Evolutionary conservation across 352 stramenopile genomes (phyloP).

Genomic region (Thalassiosira mediterranea): DNA sequence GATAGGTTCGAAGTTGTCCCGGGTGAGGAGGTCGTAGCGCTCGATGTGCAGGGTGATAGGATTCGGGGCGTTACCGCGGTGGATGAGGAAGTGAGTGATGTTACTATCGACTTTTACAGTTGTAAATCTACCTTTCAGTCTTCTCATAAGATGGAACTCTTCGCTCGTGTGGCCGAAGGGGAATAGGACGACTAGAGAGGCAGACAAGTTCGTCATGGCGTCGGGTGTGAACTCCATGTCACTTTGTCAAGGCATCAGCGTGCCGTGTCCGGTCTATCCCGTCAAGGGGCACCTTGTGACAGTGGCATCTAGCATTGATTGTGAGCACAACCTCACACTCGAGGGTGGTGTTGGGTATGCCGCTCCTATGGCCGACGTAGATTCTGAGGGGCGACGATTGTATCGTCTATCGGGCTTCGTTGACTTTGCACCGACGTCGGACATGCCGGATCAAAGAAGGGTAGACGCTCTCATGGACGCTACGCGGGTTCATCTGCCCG

Average conservation of each 20-base stretch:
- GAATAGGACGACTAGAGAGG: conserved; percentile 26
- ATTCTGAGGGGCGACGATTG: conserved; percentile 19
- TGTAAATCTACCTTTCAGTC: too few species aligned
- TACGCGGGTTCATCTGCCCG: conserved; percentile 26
- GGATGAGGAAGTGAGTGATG: conserved; percentile 26
- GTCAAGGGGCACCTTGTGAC: conserved; percentile 46
- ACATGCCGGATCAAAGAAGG: conserved; percentile 27
- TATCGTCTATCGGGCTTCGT: conserved; percentile 52
- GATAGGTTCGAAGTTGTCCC: conserved; percentile 26
- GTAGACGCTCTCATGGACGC: conserved; percentile 36
- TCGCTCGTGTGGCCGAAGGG: too few species aligned
- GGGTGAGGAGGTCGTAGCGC: conserved; percentile 19
- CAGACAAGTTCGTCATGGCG: conserved; percentile 35
- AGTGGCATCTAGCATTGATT: conserved; percentile 33
- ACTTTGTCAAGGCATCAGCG: conserved; percentile 27
- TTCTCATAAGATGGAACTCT: too few species aligned
- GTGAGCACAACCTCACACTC: conserved; percentile 41
- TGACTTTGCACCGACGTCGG: conserved; percentile 29
- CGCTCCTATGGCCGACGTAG: conserved; percentile 33
- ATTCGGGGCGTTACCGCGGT: conserved; percentile 29
- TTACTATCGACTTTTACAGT: neutral
- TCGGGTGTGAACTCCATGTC: conserved; percentile 31
- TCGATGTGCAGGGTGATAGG: conserved; percentile 14
- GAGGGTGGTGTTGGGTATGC: conserved; percentile 40
- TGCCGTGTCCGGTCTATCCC: conserved; percentile 41